phyloP scores from a whole-genome alignment of 352 stramenopile genomes.

The Globisporangium barbulae region DNA sequence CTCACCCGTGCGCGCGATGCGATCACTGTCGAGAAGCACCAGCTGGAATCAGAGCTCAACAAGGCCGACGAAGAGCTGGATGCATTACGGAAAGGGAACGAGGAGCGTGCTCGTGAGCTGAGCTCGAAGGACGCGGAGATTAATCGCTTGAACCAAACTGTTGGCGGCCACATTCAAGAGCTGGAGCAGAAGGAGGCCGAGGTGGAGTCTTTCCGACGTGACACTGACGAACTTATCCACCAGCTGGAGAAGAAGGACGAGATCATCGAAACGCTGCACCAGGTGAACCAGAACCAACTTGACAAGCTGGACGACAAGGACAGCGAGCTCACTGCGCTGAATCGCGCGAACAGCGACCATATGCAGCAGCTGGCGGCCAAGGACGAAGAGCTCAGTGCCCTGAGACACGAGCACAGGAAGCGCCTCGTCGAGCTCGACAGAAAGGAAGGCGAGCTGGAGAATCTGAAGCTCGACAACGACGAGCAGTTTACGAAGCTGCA shows the following conservation, averaged over 20 bases:
- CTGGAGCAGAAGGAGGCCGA: conserved; percentile 2
- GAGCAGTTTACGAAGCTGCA: conserved; percentile 31
- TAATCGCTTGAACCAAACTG: conserved; percentile 2
- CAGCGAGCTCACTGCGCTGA: conserved; percentile 22
- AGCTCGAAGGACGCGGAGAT: conserved; percentile 12
- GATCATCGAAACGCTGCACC: conserved; percentile 10
- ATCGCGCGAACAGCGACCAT: conserved; percentile 21
- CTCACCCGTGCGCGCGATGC: neutral
- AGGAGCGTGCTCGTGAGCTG: conserved; percentile 2
- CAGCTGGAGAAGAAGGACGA: conserved; percentile 14
- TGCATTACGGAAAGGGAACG: neutral
- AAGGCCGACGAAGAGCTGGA: conserved; percentile 7
- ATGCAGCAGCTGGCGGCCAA: conserved; percentile 23
- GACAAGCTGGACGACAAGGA: conserved; percentile 29
- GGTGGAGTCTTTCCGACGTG: conserved; percentile 9
- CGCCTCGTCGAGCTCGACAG: conserved; percentile 16
- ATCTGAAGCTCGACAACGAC: conserved; percentile 24
- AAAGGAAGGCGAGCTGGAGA: conserved; percentile 20
- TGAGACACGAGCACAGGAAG: conserved; percentile 23
- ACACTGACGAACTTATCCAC: conserved; percentile 8
- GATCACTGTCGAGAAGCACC: conserved; percentile 6
- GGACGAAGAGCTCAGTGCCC: conserved; percentile 25
- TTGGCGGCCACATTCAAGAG: neutral
- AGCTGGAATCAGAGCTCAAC: conserved; percentile 15
- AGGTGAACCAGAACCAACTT: conserved; percentile 22